Evolutionary conservation across 176 grass and related monocot species (phyloP).

Genomic region (Raddia distichophylla): DNA sequence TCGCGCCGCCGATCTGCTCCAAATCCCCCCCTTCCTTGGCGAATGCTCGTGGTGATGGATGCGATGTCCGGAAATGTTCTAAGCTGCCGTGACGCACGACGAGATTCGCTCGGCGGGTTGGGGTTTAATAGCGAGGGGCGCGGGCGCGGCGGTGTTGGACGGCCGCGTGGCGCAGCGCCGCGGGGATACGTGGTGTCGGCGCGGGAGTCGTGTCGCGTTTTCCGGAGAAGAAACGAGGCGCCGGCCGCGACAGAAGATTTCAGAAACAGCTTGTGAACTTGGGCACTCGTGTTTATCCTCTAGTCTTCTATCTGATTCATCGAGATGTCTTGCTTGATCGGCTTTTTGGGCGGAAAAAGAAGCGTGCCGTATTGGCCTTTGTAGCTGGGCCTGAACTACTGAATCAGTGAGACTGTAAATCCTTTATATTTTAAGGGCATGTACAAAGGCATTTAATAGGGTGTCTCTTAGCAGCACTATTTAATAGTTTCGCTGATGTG

Average conservation of each 20-base stretch:
- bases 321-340: not conserved
- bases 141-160: not conserved
- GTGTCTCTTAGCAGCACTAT: too few species aligned
- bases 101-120: not conserved
- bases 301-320: not conserved
- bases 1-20: too few species aligned
- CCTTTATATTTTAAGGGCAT: too few species aligned
- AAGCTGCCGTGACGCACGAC: not conserved
- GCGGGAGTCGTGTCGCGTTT: constrained; percentile 39
- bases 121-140: constrained; percentile 20
- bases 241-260: constrained; percentile 24
- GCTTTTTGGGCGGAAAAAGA: too few species aligned
- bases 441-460: too few species aligned
- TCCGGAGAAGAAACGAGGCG: not conserved
- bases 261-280: not conserved
- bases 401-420: too few species aligned
- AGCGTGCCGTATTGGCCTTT: too few species aligned
- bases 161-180: constrained; percentile 40
- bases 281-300: not conserved
- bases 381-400: too few species aligned
- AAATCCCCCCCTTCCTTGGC: not conserved
- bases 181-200: constrained; percentile 44
- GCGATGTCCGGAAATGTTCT: not conserved
- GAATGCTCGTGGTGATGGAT: not conserved
- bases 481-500: too few species aligned